These are phyloP conservation scores for Boeremia exigua DNA, from an alignment of 2,329 filamentous ascomycete genomes.

Conservation along the genomic window DNA sequence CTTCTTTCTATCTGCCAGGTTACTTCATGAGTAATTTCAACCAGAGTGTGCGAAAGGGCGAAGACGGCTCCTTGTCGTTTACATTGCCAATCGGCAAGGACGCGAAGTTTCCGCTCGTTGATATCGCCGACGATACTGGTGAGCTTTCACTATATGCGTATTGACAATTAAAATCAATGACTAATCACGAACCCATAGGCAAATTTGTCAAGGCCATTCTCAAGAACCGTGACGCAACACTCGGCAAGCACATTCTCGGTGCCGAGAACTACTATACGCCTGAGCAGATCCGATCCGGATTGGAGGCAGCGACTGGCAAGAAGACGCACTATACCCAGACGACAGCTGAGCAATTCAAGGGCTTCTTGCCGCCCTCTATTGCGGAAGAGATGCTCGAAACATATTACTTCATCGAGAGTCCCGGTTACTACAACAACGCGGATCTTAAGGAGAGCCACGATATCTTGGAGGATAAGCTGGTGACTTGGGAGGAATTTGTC, in stretches of 20 bases:
- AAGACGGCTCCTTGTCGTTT: conserved; percentile 27
- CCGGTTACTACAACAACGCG: conserved; percentile 60
- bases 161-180: neutral
- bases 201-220: conserved; percentile 31
- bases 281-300: conserved; percentile 37
- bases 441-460: conserved; percentile 48
- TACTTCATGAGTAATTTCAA: conserved; percentile 62
- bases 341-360: conserved; percentile 49
- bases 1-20: conserved; percentile 59
- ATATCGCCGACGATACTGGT: conserved; percentile 53
- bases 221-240: conserved; percentile 19
- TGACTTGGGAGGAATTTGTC: conserved; percentile 7
- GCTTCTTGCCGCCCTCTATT: conserved; percentile 47
- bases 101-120: conserved; percentile 51
- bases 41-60: conserved; percentile 14
- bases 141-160: conserved; percentile 19
- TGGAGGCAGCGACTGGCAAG: conserved; percentile 42
- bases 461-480: conserved; percentile 9
- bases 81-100: conserved; percentile 13
- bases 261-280: conserved; percentile 44
- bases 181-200: conserved; percentile 30
- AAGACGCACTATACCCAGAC: conserved; percentile 15
- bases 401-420: conserved; percentile 58
- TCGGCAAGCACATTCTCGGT: conserved; percentile 54
- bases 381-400: conserved; percentile 62